Percentiles rank a stretch among this genome's conserved stretches.
phyloP scores from a whole-genome alignment of 441 rosid genomes.

The Erysimum cheiri region DNA sequence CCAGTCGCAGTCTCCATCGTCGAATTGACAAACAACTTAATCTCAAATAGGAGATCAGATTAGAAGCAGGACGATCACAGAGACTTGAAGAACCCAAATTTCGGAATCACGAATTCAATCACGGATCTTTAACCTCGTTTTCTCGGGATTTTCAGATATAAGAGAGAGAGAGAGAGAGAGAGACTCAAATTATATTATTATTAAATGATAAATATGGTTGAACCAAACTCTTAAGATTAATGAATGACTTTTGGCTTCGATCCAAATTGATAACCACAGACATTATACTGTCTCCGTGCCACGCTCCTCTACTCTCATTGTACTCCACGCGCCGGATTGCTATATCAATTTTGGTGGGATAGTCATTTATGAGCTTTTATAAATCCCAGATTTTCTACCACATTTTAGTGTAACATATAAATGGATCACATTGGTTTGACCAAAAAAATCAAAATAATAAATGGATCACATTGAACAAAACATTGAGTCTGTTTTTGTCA shows the following conservation, averaged over 20 bases:
- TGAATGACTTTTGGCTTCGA: slow-evolving; percentile 17
- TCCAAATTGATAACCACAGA: slow-evolving; percentile 35
- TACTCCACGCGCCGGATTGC: slow-evolving; percentile 18
- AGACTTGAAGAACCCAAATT: slow-evolving; percentile 9
- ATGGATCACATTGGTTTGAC: neutral
- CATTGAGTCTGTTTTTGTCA: neutral
- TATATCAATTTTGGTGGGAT: no score
- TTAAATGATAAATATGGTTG: slow-evolving; percentile 26
- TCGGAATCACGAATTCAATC: slow-evolving; percentile 27
- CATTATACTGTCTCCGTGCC: neutral
- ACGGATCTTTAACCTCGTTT: slow-evolving; percentile 32
- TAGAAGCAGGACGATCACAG: slow-evolving; percentile 22
- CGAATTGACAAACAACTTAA: neutral
- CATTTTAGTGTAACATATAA: neutral
- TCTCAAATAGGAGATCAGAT: slow-evolving; percentile 29
- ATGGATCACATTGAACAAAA: neutral
- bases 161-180: slow-evolving; percentile 10
- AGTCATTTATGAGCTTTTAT: neutral
- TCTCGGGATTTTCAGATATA: slow-evolving; percentile 20
- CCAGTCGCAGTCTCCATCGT: slow-evolving; percentile 69
- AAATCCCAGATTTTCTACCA: neutral
- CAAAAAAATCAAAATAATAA: neutral
- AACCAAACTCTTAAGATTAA: slow-evolving; percentile 31
- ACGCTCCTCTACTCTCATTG: slow-evolving; percentile 13
- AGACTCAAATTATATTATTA: neutral